Conservation (phyloP, 768 basidiomycete genomes). For the Pleurotus tuoliensis region DNA sequence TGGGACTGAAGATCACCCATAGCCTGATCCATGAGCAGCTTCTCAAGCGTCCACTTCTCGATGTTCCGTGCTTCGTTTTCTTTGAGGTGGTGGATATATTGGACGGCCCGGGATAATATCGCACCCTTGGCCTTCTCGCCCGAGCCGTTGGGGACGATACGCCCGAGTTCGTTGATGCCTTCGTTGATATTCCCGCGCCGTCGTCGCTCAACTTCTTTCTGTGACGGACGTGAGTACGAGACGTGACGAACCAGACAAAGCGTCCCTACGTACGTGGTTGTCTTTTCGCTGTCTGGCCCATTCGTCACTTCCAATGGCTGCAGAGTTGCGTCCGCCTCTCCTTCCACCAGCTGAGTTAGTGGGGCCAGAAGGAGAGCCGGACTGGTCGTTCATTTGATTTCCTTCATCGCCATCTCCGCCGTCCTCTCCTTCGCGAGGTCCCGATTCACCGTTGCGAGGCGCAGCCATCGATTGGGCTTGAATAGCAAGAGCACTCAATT, state of each 20-base stretch:
- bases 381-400: slow-evolving; percentile 20
- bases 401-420: slow-evolving; percentile 26
- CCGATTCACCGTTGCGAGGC: slow-evolving; percentile 7
- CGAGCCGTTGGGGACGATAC: slow-evolving; percentile 83
- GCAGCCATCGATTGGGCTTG: slow-evolving; percentile 27
- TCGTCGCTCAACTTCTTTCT: slow-evolving; percentile 98
- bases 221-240: slow-evolving; percentile 4
- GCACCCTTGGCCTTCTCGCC: slow-evolving; percentile 90
- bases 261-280: slow-evolving; percentile 59
- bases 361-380: slow-evolving; percentile 11
- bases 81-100: slow-evolving; percentile 89
- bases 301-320: slow-evolving; percentile 70
- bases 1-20: slow-evolving; percentile 85
- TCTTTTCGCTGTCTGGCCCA: slow-evolving; percentile 81
- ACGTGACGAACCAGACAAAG: background rate
- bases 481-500: slow-evolving; percentile 45
- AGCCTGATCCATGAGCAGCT: slow-evolving; percentile 87
- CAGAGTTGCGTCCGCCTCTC: slow-evolving; percentile 45
- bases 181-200: slow-evolving; percentile 95
- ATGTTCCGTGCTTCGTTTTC: slow-evolving; percentile 89
- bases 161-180: slow-evolving; percentile 88
- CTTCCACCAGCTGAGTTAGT: slow-evolving; percentile 32
- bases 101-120: slow-evolving; percentile 82
- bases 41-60: slow-evolving; percentile 92
- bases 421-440: slow-evolving; percentile 14